These are phyloP conservation scores for Solanum medicagineum DNA, from an alignment of 257 asterid species.

Conservation along the genomic window DNA sequence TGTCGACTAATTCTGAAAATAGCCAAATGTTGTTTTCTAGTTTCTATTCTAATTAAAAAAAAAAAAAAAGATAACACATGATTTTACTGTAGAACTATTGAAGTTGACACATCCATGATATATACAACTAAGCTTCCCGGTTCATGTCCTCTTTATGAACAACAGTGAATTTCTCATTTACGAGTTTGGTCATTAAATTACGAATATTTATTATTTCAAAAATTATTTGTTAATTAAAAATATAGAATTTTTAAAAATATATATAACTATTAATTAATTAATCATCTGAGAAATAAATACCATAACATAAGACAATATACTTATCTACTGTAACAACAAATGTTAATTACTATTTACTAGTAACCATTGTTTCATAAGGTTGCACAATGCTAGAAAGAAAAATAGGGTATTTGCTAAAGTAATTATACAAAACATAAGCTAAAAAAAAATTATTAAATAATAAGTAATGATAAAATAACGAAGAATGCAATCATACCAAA, in stretches of 20 bases:
- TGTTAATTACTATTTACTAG: not conserved
- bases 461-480: not conserved
- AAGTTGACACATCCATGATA: not conserved
- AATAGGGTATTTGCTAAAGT: fast-evolving
- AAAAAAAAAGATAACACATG: not conserved
- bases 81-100: not conserved
- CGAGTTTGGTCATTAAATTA: not conserved
- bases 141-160: not conserved
- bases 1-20: not conserved
- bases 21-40: not conserved
- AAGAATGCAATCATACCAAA: no score
- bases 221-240: not conserved
- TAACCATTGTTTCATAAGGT: not conserved
- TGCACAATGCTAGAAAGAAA: no score
- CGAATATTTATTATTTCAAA: not conserved
- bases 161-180: not conserved
- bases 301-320: no score
- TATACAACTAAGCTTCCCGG: not conserved
- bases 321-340: no score
- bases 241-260: no score
- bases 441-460: no score
- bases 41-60: not conserved
- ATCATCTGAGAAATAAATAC: no score
- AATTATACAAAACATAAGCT: no score
- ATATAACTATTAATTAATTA: no score